Conservation (phyloP, 164 flowering plant genomes). For the Hamamelis virginiana region DNA sequence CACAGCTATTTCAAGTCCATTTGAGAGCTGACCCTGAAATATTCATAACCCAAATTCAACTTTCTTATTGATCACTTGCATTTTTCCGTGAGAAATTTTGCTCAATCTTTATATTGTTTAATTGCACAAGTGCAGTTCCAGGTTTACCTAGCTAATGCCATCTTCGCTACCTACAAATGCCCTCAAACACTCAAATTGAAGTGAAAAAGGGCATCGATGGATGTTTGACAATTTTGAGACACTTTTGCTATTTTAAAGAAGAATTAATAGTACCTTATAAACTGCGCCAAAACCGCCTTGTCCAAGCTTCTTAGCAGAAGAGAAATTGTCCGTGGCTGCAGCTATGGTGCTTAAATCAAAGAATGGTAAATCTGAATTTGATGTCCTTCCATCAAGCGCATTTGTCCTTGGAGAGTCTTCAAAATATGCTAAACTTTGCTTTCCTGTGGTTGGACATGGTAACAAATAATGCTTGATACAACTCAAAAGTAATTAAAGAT, state of each 20-base stretch:
- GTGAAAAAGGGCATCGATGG: no score
- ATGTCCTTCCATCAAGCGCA: constrained; percentile 7
- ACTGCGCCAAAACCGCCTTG: constrained; percentile 58
- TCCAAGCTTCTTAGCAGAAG: constrained; percentile 40
- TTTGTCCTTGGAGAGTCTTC: no score
- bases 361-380: constrained; percentile 21
- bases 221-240: no score
- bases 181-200: no score
- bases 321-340: constrained; percentile 45
- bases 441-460: no score
- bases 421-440: no score
- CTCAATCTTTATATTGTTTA: neutral
- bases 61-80: no score
- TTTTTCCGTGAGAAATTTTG: neutral
- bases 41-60: no score
- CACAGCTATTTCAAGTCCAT: constrained; percentile 44
- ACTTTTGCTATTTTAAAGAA: no score
- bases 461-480: no score
- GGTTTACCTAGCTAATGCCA: neutral
- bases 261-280: constrained; percentile 23
- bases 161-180: neutral
- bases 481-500: no score
- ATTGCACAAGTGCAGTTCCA: neutral
- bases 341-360: constrained; percentile 24
- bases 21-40: constrained; percentile 29